Base-by-base conservation (phyloP, 176 grass and related monocot genomes). In the Puya raimondii region DNA sequence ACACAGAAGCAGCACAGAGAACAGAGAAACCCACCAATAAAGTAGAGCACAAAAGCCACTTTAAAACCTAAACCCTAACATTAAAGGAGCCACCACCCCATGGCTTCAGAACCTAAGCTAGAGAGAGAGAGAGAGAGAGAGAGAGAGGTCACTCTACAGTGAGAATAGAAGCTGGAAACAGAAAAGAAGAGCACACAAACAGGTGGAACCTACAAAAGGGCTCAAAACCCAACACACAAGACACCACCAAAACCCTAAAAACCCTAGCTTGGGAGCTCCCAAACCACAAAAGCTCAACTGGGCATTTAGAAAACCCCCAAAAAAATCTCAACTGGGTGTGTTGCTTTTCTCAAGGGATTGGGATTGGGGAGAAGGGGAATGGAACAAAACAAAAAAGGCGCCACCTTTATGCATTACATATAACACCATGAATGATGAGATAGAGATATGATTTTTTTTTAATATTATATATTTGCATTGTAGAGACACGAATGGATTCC, bases 391-490 rank as follows among this genome's bases (percentile, higher is more conserved):
- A 15, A 47, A 56, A 71, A 75, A 85, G 67, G 83, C 47, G 78
- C 67, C 67, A 76, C 50, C 78, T 85, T 85, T 84, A 52, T 64
- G 68, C 56, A 42, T 42, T 25, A 15, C 26, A 75, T 75, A 75
- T 58, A 15, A 48, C 61, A 29, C 48, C 49, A 42, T 21, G 23
- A 85, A 85, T 70, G 52, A 78, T 70, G 56, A 64, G 54, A 49
- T 5, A 73, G 9, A 47, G 47, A n/a, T 25, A 71, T 68, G 67
- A 54, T 25, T 47, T 79, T 67, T 79, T 47, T 63, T 53, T 29
- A n/a, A 26, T 58, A 29, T 33, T 16, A 48, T 47, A 16, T 50
- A 70, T 65, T 47, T 64, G 9, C 70, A 49, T 25, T 49, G 21
- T 48, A 53, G 56, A 53, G 23, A 69, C 57, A 33, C 52, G 71